These are phyloP conservation scores for Tylopilus felleus DNA, from an alignment of 768 basidiomycete species.

Conservation along the genomic window DNA sequence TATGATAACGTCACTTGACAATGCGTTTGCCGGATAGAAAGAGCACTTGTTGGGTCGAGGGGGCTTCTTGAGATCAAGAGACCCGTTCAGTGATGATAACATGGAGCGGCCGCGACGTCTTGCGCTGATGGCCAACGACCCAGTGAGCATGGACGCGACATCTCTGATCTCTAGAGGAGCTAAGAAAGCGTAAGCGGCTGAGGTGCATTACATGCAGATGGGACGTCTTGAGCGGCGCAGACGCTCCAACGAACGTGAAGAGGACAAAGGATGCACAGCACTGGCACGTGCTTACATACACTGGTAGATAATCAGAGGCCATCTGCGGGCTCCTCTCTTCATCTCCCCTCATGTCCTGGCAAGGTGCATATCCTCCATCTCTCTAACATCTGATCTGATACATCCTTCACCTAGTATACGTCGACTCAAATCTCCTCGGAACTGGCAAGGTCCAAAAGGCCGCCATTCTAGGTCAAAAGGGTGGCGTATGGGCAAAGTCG, in stretches of 20 bases:
- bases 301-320: constrained; percentile 29
- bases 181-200: too few species aligned
- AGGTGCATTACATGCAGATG: not conserved
- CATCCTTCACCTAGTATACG: constrained; percentile 63
- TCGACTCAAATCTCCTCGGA: constrained; percentile 76
- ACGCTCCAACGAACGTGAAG: not conserved
- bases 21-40: too few species aligned
- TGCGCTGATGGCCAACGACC: too few species aligned
- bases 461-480: constrained; percentile 41
- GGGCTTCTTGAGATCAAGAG: too few species aligned
- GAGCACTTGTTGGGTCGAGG: too few species aligned
- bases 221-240: not conserved
- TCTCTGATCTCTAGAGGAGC: too few species aligned
- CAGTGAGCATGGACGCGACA: too few species aligned
- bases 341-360: constrained; percentile 59
- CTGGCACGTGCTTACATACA: constrained; percentile 28
- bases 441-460: constrained; percentile 68
- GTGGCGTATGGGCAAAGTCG: constrained; percentile 31
- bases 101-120: too few species aligned
- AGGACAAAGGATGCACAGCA: constrained; percentile 6
- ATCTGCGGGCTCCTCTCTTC: constrained; percentile 16
- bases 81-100: too few species aligned
- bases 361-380: constrained; percentile 39
- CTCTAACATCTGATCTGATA: constrained; percentile 16
- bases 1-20: too few species aligned